Evolutionary conservation across 2,329 filamentous ascomycete species (phyloP).

Genomic region (Arthroderma sp.): DNA sequence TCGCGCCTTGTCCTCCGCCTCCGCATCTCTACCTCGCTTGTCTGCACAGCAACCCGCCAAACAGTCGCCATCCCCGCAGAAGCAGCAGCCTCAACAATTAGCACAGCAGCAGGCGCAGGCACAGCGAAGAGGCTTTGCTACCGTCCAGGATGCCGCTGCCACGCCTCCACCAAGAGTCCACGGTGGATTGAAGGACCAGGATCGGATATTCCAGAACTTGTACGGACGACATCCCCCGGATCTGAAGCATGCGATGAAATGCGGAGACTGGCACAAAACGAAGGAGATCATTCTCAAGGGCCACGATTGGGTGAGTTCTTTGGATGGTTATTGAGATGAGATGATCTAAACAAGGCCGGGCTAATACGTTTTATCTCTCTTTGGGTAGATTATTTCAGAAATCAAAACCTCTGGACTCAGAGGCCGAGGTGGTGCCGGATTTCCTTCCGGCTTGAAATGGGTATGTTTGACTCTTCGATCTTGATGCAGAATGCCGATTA

Average conservation of each 20-base stretch:
- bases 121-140: conserved; percentile 62
- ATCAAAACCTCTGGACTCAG: conserved; percentile 92
- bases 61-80: conserved; percentile 16
- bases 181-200: conserved; percentile 86
- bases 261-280: conserved; percentile 98
- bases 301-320: conserved; percentile 66
- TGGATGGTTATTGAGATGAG: no score
- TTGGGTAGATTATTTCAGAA: conserved; percentile 74
- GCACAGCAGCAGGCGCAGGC: not conserved
- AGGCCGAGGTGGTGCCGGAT: conserved; percentile 92
- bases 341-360: not conserved
- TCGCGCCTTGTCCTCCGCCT: conserved; percentile 28
- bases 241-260: conserved; percentile 88
- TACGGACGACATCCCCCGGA: conserved; percentile 88
- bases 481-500: not conserved
- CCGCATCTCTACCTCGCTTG: conserved; percentile 23
- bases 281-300: conserved; percentile 97
- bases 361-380: conserved; percentile 10
- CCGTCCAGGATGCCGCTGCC: conserved; percentile 55
- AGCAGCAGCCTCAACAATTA: conserved; percentile 23
- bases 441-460: conserved; percentile 98
- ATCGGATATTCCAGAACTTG: conserved; percentile 97
- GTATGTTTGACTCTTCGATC: conserved; percentile 44
- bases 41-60: conserved; percentile 10
- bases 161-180: conserved; percentile 57